These are phyloP conservation scores for Fusarium dlaminii DNA, from an alignment of 2,329 filamentous ascomycete species.

Conservation along the genomic window DNA sequence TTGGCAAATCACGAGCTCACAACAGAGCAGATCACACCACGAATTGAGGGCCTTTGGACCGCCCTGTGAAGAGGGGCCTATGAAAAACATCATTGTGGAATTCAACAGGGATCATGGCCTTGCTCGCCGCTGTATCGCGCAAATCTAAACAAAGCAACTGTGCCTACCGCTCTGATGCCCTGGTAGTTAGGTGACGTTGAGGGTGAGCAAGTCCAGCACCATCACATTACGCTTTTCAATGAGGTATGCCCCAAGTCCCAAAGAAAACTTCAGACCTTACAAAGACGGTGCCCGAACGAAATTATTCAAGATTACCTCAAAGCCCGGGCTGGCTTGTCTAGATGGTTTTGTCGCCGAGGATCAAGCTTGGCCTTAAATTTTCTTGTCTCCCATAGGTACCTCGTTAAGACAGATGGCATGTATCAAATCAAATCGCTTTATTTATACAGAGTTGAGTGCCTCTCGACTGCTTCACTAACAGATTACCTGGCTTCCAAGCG, in stretches of 20 bases:
- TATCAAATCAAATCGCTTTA: conserved; percentile 45
- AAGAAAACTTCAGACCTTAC: neutral
- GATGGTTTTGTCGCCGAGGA: neutral
- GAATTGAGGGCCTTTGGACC: conserved; percentile 24
- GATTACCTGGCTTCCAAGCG: neutral
- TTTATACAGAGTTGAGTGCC: conserved; percentile 45
- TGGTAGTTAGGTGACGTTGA: conserved; percentile 18
- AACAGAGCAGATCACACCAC: conserved; percentile 41
- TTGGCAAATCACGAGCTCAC: conserved; percentile 36
- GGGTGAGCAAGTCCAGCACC: conserved; percentile 8
- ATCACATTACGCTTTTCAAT: conserved; percentile 6
- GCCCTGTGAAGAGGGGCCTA: conserved; percentile 22
- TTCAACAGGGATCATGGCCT: conserved; percentile 27
- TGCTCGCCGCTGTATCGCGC: conserved; percentile 25
- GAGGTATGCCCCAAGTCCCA: neutral
- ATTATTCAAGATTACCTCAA: neutral
- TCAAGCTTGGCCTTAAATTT: neutral
- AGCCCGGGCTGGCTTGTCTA: neutral
- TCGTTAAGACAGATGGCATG: conserved; percentile 2
- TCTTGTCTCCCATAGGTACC: neutral
- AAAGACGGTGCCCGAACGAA: neutral
- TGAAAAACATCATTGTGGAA: conserved; percentile 33
- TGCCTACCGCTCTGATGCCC: neutral
- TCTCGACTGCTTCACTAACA: conserved; percentile 22
- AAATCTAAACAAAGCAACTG: conserved; percentile 5